These are phyloP conservation scores for Rhizoclosmatium globosum DNA, from an alignment of 192 early-diverging fungal species.

Conservation along the genomic window DNA sequence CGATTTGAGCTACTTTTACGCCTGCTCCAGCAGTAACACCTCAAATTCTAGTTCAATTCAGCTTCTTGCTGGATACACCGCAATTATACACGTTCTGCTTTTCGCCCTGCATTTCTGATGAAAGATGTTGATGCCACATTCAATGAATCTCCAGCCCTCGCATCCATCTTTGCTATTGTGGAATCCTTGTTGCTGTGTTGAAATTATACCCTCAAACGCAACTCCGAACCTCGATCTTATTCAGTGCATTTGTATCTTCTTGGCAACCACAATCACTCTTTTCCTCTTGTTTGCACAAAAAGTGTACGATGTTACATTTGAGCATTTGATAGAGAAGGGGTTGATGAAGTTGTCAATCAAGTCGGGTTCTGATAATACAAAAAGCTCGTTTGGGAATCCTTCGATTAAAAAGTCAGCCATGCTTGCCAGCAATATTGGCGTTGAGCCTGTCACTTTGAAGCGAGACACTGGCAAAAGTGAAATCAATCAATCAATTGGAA, in stretches of 20 bases:
- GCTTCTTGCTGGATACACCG: neutral
- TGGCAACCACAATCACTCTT: neutral
- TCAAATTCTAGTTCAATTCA: neutral
- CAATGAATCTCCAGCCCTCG: conserved; percentile 1
- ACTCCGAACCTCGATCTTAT: neutral
- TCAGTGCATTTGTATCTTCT: neutral
- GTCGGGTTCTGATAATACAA: neutral
- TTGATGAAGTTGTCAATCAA: neutral
- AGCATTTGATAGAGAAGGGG: conserved; percentile 3
- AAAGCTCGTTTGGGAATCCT: neutral
- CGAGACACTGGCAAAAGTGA: neutral
- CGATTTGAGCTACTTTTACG: neutral
- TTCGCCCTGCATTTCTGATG: neutral
- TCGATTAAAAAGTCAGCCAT: neutral
- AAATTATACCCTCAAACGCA: conserved; percentile 7
- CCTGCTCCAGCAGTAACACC: neutral
- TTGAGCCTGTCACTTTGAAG: too few relatives aligned
- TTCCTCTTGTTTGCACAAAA: neutral
- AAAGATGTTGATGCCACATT: conserved; percentile 1
- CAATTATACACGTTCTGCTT: neutral
- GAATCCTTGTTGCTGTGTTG: neutral
- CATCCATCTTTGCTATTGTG: neutral
- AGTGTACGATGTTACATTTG: neutral
- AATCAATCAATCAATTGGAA: neutral
- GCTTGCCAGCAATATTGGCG: neutral